These are phyloP conservation scores for Termitomyces sp. DNA, from an alignment of 768 basidiomycete species.

Conservation along the genomic window DNA sequence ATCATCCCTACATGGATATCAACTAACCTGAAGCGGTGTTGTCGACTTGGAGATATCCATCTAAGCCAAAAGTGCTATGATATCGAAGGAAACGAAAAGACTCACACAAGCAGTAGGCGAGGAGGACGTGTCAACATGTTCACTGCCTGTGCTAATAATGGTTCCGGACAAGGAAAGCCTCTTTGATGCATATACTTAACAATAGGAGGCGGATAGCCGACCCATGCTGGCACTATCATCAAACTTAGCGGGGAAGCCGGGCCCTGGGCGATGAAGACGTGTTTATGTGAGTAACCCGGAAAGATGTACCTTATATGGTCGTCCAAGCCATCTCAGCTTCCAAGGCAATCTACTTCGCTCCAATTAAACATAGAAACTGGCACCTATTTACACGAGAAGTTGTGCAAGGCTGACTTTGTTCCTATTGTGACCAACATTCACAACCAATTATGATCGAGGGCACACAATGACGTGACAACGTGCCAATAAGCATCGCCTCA, in stretches of 20 bases:
- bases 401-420: not conserved
- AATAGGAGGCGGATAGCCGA: conserved; percentile 3
- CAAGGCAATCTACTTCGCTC: not conserved
- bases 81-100: not conserved
- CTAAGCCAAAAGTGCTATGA: not conserved
- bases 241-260: not conserved
- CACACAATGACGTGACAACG: not conserved
- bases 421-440: not conserved
- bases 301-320: not conserved
- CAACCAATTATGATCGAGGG: not conserved
- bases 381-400: too few relatives aligned
- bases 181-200: conserved; percentile 1
- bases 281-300: not conserved
- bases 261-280: too few relatives aligned
- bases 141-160: conserved; percentile 27
- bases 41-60: conserved; percentile 21
- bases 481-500: conserved; percentile 6
- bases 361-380: not conserved
- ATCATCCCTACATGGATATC: not conserved
- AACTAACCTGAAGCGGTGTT: conserved; percentile 24
- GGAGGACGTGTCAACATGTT: conserved; percentile 35
- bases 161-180: conserved; percentile 34
- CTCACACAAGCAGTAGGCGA: conserved; percentile 38
- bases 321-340: not conserved
- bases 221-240: not conserved